Base-by-base conservation (phyloP, 768 basidiomycete species). In the Paxillus involutus region DNA sequence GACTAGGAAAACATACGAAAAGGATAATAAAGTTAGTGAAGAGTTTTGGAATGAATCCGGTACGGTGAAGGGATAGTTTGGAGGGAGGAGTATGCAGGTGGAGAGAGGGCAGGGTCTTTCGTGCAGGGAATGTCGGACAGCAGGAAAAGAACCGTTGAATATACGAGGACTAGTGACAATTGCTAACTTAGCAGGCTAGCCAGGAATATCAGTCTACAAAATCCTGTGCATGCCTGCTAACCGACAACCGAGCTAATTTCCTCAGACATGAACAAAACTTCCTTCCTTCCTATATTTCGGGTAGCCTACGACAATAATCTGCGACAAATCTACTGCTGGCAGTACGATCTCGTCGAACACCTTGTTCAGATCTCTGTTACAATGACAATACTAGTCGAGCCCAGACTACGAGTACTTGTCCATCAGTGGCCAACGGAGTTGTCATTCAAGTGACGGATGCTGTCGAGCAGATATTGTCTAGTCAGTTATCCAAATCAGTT, bases 1-100 rank as follows among this genome's bases (percentile, higher is more conserved):
- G n/a, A 52, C 55, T 64, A 51, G 49, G 53, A 50, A 60, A 47
- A 56, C 52, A 53, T 58, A 59, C 62, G 55, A 70, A 68, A 64
- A 30, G 49, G 36, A 29, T n/a, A 60, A 45, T 21, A 59, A 58
- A 14, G 35, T 30, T 45, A 30, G 26, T 4, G 29, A 30, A 9
- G 44, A 10, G 3, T 29, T 32, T 16, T 13, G 26, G 44, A 30
- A 12, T 4, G 44, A 32, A n/a, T 0, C 16, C 13, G 24, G 2
- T 30, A 11, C 13, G 29, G 16, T 26, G 29, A 47, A n/a, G 11
- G 14, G 16, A 16, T 30, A 2, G 46, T 19, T 33, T 47, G 35
- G 46, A 21, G 8, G 24, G 19, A 21, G 26, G 46, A 47, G 13
- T 14, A 39, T 26, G 26, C 16, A n/a, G 37, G 14, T 37, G 11